These are phyloP conservation scores for Pittosporum tobira DNA, from an alignment of 129 eudicot species.

Conservation along the genomic window DNA sequence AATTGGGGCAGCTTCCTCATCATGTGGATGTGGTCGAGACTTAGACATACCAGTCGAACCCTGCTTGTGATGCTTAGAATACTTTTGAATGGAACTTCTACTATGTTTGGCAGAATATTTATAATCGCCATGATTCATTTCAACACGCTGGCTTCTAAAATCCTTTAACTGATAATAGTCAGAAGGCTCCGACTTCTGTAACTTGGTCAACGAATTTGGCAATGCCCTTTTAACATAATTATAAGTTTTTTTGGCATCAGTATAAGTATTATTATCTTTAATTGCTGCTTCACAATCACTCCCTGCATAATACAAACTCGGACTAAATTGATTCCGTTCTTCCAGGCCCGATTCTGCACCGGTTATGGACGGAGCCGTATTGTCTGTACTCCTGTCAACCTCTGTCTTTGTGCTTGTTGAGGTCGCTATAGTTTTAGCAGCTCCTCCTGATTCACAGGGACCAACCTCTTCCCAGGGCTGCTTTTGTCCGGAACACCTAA, in stretches of 20 bases:
- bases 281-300: constrained; percentile 18
- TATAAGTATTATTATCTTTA: constrained; percentile 10
- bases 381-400: constrained; percentile 19
- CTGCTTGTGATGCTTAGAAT: constrained; percentile 10
- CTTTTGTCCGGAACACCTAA: constrained; percentile 25
- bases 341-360: constrained; percentile 21
- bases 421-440: constrained; percentile 20
- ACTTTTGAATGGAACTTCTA: constrained; percentile 17
- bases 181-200: constrained; percentile 12
- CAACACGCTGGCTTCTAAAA: constrained; percentile 13
- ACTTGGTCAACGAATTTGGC: constrained; percentile 13
- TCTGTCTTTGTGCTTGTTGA: constrained; percentile 19
- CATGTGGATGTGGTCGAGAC: constrained; percentile 12
- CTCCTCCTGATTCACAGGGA: constrained; percentile 25
- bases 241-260: constrained; percentile 8
- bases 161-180: constrained; percentile 11
- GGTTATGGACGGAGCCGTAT: constrained; percentile 19
- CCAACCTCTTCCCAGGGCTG: constrained; percentile 9
- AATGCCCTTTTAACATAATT: constrained; percentile 13
- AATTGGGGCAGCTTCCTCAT: constrained; percentile 18
- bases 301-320: constrained; percentile 15
- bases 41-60: background rate
- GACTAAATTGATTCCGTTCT: constrained; percentile 18
- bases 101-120: constrained; percentile 27
- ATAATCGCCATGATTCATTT: constrained; percentile 13